Base-by-base conservation (phyloP, 805 yeast species). In the Candida ipomoeae region DNA sequence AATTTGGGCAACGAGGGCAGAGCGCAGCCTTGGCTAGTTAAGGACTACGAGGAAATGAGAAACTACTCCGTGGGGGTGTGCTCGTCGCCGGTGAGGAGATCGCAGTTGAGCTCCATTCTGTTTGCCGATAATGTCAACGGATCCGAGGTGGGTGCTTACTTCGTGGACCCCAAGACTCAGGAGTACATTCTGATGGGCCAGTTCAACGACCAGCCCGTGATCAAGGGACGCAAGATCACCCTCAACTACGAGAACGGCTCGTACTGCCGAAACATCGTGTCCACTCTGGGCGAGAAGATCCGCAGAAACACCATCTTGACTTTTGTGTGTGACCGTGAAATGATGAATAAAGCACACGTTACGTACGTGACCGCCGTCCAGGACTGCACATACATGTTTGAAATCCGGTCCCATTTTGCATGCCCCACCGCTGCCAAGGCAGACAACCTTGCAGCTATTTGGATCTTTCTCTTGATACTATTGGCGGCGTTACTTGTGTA, bases 321-420 rank as follows among this genome's bases (percentile, higher is more conserved):
- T 20, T 87, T 89, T 56, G 78, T 84, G 13, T 89, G 97, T 66
- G 96, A 89, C 65, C 75, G 87, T 53, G 92, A 86, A 46, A 80
- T 86, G 61, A 66, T 79, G 62, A 68, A 80, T 5, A 80, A 80
- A 53, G 94, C 91, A 0, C 73, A 80, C 34, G 71, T 89, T 0
- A 77, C 87, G 15, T 89, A 77, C 63, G 77, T 89, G 32, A 94
- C 94, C 1, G 81, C 82, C 6, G 61, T 80, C 39, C 80, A 88
- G 63, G 87, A 89, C 54, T 89, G 97, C 67, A 81, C 85, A 35
- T 89, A 87, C 65, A 80, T 85, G 61, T 89, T 89, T 64, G 96
- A 89, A 62, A 89, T 89, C 32, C 70, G 89, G 56, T 87, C 96
- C 3, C 82, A 87, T 40, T 86, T 84, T 67, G 96, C 96, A 0